A percentile compares a stretch with the other conserved stretches of the same genome.
Conservation (phyloP, 495 filamentous ascomycete genomes). For the Penicillium alfredii region DNA sequence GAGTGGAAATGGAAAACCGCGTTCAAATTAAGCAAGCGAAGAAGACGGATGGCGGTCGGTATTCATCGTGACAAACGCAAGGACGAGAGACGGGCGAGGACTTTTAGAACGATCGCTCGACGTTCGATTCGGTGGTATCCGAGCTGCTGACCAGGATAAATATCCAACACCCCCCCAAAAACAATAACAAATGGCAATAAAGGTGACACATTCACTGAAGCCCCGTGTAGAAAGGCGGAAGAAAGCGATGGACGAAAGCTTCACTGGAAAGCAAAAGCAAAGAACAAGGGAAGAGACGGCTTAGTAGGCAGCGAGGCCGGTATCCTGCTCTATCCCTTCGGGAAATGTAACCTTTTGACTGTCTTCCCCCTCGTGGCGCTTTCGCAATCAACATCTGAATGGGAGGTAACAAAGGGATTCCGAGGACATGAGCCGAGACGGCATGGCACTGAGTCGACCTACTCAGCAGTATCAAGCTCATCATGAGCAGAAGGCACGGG, state of each 20-base stretch:
- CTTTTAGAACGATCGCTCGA: slow-evolving; percentile 32
- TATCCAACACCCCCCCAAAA: slow-evolving; percentile 18
- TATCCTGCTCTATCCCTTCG: too few species aligned
- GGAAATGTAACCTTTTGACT: background rate
- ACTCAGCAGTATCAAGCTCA: slow-evolving; percentile 96
- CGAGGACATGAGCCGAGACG: slow-evolving; percentile 3
- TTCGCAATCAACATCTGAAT: too few species aligned
- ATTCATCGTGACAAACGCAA: slow-evolving; percentile 30
- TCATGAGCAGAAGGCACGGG: slow-evolving; percentile 83
- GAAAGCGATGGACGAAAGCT: slow-evolving; percentile 1
- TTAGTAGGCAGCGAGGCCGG: background rate
- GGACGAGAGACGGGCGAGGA: slow-evolving; percentile 34
- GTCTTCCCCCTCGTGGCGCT: slow-evolving; percentile 1
- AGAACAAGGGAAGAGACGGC: slow-evolving; percentile 2
- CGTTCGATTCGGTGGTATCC: slow-evolving; percentile 37
- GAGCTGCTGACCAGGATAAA: slow-evolving; percentile 41
- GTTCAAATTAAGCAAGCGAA: slow-evolving; percentile 33
- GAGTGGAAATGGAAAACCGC: slow-evolving; percentile 23
- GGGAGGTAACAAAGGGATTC: too few species aligned
- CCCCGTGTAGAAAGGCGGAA: slow-evolving; percentile 11
- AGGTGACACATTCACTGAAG: slow-evolving; percentile 1
- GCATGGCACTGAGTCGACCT: slow-evolving; percentile 31
- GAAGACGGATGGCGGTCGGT: slow-evolving; percentile 32
- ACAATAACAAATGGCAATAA: slow-evolving; percentile 8
- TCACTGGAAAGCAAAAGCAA: slow-evolving; percentile 2